Evolutionary conservation across 805 yeast genomes (phyloP), one percentile per base, ranked within the genome.

Genomic region (Kuraishia piskuri): DNA sequence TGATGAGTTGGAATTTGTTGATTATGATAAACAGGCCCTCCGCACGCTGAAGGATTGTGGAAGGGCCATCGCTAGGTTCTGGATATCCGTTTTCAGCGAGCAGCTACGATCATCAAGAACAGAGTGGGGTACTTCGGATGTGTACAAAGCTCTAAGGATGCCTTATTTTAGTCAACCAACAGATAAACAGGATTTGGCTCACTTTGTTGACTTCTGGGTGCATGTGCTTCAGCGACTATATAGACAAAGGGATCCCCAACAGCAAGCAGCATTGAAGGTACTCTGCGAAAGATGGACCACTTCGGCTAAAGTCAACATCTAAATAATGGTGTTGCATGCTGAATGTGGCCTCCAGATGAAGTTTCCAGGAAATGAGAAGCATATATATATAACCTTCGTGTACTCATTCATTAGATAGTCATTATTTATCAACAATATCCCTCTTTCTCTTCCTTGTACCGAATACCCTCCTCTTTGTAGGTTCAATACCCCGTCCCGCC

Each of bases 61-160:
- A 1, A 58, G 65, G 1, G 64, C 69, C 3, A 62, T 87, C 14
- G 66, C 68, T 7, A 63, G 77, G 57, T 80, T 72, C 59, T 76
- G 83, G 77, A 61, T 80, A 1, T 74, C 90, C 1, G 85, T 80
- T 1, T 87, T 87, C 61, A 64, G 76, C 3, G 78, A 71, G 2
- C 78, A 75, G 54, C 78, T 84, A 54, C 56, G 60, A 44, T 53
- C 53, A 2, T 52, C 56, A 9, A 49, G 51, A 3, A 36, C 47
- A 64, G 14, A 31, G 26, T 60, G 31, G 46, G 59, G 57, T 55
- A 54, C 51, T 57, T 68, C 49, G 54, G 59, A 55, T 37, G 54
- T 51, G 36, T 58, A 19, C 70, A 59, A 64, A 56, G 53, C 74
- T 0, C 22, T 50, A 4, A 51, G 47, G 23, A 53, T 59, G 1